These are phyloP conservation scores for Gigaspora rosea DNA, from an alignment of 192 early-diverging fungal genomes.

Conservation along the genomic window DNA sequence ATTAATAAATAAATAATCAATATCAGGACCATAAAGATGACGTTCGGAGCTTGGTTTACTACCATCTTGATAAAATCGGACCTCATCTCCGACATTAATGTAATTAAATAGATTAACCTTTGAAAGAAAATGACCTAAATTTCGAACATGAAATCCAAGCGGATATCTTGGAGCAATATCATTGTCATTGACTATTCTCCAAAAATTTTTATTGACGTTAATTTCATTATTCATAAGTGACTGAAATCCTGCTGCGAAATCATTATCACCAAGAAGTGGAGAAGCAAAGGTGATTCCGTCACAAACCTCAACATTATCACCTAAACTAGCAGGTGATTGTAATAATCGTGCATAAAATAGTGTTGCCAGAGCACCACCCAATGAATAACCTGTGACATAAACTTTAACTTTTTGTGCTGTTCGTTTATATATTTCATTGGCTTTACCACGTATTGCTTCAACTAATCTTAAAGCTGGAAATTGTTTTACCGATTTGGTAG, in stretches of 20 bases:
- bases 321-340: constrained; percentile 35
- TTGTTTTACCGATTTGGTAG: constrained; percentile 16
- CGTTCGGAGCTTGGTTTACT: not conserved
- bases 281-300: constrained; percentile 49
- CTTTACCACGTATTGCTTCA: constrained; percentile 38
- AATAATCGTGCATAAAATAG: constrained; percentile 49
- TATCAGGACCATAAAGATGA: not conserved
- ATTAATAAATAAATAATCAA: not conserved
- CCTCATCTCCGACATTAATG: constrained; percentile 10
- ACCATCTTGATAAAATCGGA: constrained; percentile 24
- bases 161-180: constrained; percentile 50
- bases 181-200: constrained; percentile 49
- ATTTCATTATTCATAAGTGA: constrained; percentile 31
- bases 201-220: constrained; percentile 36
- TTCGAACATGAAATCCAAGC: constrained; percentile 38
- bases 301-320: not conserved
- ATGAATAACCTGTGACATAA: constrained; percentile 56
- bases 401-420: constrained; percentile 40
- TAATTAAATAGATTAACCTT: constrained; percentile 20
- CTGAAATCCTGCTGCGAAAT: constrained; percentile 50
- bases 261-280: constrained; percentile 49
- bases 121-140: constrained; percentile 13
- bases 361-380: constrained; percentile 51
- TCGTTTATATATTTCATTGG: constrained; percentile 32
- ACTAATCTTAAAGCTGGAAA: constrained; percentile 53